Evolutionary conservation across 108 stramenopile genomes (phyloP).

Genomic region (Nannochloropsis oceanica): DNA sequence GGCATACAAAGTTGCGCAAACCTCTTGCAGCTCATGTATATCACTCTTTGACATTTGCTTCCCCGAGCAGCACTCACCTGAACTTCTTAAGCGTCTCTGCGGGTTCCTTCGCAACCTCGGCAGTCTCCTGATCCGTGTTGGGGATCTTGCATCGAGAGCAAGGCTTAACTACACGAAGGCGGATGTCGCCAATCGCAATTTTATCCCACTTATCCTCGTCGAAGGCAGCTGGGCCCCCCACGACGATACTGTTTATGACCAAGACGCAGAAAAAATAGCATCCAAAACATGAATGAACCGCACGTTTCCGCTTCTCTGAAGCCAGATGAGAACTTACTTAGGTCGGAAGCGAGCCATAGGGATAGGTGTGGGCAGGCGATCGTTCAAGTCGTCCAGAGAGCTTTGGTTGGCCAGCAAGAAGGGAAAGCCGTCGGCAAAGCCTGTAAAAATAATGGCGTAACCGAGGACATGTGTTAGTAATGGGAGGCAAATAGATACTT

Average conservation of each 20-base stretch:
- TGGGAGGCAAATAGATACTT: background rate
- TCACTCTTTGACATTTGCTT: background rate
- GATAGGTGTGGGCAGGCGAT: constrained; percentile 11
- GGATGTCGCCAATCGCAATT: constrained; percentile 5
- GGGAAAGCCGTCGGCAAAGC: constrained; percentile 46
- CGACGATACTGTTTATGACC: constrained; percentile 28
- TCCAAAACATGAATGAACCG: background rate
- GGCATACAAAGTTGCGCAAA: no score
- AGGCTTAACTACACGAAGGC: constrained; percentile 37
- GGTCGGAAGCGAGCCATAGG: constrained; percentile 47
- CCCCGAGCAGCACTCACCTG: background rate
- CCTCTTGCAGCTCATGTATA: no score
- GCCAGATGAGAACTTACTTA: constrained; percentile 9
- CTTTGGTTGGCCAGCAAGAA: constrained; percentile 31
- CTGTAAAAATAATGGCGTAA: constrained; percentile 4
- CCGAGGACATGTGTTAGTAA: background rate
- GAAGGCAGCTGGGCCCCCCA: constrained; percentile 25
- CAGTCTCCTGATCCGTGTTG: constrained; percentile 33
- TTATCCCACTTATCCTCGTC: constrained; percentile 37
- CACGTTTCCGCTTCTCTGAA: background rate
- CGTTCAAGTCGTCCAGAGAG: constrained; percentile 40
- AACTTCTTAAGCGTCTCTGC: background rate
- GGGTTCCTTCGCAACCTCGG: background rate
- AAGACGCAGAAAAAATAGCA: background rate
- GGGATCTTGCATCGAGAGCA: constrained; percentile 43